Conservation (phyloP, 2,329 filamentous ascomycete genomes). For the Ophiostoma sp. region DNA sequence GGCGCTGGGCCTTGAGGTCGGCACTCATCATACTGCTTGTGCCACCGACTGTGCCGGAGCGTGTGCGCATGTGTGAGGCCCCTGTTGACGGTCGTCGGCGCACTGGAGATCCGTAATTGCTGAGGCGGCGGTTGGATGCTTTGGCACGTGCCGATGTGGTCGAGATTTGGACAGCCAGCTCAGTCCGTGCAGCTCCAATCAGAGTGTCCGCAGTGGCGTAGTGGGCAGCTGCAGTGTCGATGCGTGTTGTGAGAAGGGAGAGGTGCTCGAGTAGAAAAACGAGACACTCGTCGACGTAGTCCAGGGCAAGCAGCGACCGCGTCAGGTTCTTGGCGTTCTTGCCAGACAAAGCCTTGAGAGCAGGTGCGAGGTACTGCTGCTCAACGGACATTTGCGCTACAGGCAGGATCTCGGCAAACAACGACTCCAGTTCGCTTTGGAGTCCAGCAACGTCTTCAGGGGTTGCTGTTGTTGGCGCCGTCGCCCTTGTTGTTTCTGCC, state of each 20-base stretch:
- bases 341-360: constrained; percentile 48
- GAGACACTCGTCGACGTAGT: constrained; percentile 57
- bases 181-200: constrained; percentile 45
- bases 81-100: constrained; percentile 33
- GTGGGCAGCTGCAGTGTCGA: constrained; percentile 50
- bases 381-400: constrained; percentile 71
- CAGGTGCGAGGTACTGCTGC: constrained; percentile 65
- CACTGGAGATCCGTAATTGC: constrained; percentile 38
- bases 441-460: constrained; percentile 50
- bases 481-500: constrained; percentile 24
- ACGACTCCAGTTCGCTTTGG: constrained; percentile 66
- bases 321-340: constrained; percentile 47
- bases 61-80: constrained; percentile 41
- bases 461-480: constrained; percentile 35
- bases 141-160: constrained; percentile 16
- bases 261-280: constrained; percentile 53
- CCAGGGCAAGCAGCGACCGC: constrained; percentile 49
- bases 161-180: constrained; percentile 40
- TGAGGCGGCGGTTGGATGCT: constrained; percentile 31
- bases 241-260: constrained; percentile 43
- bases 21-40: background rate
- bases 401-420: constrained; percentile 68
- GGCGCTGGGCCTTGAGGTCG: constrained; percentile 30
- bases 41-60: constrained; percentile 32
- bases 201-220: constrained; percentile 44